Evolutionary conservation across 1,284 basidiomycete species (phyloP).

Genomic region (Rhodotorula sp.): DNA sequence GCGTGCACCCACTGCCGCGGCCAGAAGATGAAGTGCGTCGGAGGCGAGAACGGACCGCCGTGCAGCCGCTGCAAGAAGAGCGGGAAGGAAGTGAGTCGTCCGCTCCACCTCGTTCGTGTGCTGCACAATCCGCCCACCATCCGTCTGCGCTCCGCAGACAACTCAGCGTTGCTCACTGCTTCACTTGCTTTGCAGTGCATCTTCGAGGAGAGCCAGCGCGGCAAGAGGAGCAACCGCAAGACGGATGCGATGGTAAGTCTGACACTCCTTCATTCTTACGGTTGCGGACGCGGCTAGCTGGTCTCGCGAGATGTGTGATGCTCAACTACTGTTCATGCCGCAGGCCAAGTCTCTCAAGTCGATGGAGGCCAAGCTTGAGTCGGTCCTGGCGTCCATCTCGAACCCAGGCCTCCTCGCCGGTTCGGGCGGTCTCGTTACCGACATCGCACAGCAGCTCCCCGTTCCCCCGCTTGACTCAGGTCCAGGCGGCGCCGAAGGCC

Average conservation of each 20-base stretch:
- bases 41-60: constrained; percentile 84
- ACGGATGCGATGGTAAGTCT: constrained; percentile 64
- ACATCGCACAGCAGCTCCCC: constrained; percentile 16
- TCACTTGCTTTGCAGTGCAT: constrained; percentile 60
- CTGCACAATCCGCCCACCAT: too few species aligned
- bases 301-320: background rate
- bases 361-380: constrained; percentile 89
- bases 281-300: background rate
- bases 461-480: constrained; percentile 25
- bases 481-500: constrained; percentile 26
- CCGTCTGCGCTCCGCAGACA: background rate
- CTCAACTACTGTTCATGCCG: background rate
- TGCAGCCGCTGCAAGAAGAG: constrained; percentile 61
- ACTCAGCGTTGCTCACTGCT: too few species aligned
- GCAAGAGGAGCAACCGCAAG: constrained; percentile 67
- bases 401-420: constrained; percentile 35
- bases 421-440: constrained; percentile 30
- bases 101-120: background rate
- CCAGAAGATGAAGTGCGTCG: constrained; percentile 98
- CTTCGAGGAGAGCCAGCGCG: constrained; percentile 91
- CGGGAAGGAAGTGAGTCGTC: constrained; percentile 63
- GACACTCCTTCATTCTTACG: background rate
- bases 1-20: constrained; percentile 69
- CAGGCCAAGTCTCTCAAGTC: constrained; percentile 77
- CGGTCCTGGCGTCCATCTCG: constrained; percentile 56